phyloP scores from a whole-genome alignment of 2,329 filamentous ascomycete genomes.

The Cercospora berteroae region DNA sequence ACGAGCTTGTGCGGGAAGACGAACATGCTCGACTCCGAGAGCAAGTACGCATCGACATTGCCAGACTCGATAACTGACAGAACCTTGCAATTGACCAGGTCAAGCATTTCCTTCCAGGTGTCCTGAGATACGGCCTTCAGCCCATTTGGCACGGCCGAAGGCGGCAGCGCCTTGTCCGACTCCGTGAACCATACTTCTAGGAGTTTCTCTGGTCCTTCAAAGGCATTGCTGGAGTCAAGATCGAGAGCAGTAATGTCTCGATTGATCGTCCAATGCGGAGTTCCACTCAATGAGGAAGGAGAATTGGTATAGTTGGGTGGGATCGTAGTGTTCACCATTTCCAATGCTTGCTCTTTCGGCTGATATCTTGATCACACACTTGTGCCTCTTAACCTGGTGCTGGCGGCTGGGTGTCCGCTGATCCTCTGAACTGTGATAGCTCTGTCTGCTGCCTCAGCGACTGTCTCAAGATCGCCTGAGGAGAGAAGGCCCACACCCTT shows the following conservation, averaged over 20 bases:
- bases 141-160: slow-evolving; percentile 68
- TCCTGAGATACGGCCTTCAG: slow-evolving; percentile 82
- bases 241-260: slow-evolving; percentile 81
- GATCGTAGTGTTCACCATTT: slow-evolving; percentile 83
- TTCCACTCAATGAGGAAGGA: slow-evolving; percentile 73
- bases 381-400: neutral
- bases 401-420: neutral
- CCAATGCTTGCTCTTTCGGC: slow-evolving; percentile 40
- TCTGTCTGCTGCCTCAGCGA: slow-evolving; percentile 98
- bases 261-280: slow-evolving; percentile 93
- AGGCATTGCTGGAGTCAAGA: slow-evolving; percentile 91
- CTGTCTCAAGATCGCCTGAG: slow-evolving; percentile 79
- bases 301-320: slow-evolving; percentile 73
- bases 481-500: slow-evolving; percentile 87
- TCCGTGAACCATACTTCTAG: slow-evolving; percentile 97
- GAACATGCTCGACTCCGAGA: slow-evolving; percentile 99
- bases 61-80: slow-evolving; percentile 91
- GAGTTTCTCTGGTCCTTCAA: slow-evolving; percentile 97
- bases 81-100: slow-evolving; percentile 97
- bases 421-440: slow-evolving; percentile 50
- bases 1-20: slow-evolving; percentile 99
- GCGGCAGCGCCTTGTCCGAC: slow-evolving; percentile 69
- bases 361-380: neutral
- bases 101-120: slow-evolving; percentile 93
- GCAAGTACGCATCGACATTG: slow-evolving; percentile 89